Conservation (phyloP, 2,329 filamentous ascomycete genomes). For the Cordyceps fumosorosea region DNA sequence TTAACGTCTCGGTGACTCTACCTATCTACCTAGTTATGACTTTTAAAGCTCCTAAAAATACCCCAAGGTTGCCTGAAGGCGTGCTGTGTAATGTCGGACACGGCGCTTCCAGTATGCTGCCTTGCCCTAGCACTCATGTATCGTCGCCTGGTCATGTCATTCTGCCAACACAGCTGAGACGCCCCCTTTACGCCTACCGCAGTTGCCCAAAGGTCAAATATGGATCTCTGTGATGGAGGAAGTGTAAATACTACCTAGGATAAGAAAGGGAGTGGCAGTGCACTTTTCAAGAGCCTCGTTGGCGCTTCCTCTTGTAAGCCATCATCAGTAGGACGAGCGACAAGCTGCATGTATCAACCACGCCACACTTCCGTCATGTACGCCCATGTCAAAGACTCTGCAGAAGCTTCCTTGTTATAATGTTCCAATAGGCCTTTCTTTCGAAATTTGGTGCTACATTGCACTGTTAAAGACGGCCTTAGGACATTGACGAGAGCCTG, state of each 20-base stretch:
- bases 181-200: background rate
- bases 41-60: background rate
- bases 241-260: background rate
- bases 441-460: background rate
- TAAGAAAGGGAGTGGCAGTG: background rate
- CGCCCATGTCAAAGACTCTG: too few relatives aligned
- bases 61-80: background rate
- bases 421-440: background rate
- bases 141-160: background rate
- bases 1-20: background rate
- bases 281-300: background rate
- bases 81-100: background rate
- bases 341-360: background rate
- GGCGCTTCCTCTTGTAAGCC: background rate
- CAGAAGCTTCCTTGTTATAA: too few relatives aligned
- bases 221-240: background rate
- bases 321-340: background rate
- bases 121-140: background rate
- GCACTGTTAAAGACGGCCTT: background rate
- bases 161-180: background rate
- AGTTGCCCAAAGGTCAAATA: background rate
- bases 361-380: background rate
- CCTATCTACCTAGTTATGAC: too few relatives aligned
- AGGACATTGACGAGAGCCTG: background rate
- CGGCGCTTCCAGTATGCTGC: background rate